Evolutionary conservation across 1,139 yeast species (phyloP).

Genomic region (Taiozyma onychis): DNA sequence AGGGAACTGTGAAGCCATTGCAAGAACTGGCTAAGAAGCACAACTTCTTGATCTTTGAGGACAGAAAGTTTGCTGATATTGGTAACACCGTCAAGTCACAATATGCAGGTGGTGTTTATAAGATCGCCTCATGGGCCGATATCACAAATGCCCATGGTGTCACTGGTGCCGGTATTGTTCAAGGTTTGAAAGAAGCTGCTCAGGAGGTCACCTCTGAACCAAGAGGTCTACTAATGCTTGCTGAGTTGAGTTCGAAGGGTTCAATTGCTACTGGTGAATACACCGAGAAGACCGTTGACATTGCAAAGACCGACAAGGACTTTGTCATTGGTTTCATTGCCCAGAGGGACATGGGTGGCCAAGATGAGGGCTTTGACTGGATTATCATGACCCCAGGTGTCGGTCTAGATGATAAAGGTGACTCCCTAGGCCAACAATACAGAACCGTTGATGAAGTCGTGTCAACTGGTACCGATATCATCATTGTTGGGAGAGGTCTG

Average conservation of each 20-base stretch:
- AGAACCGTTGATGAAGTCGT: conserved; percentile 85
- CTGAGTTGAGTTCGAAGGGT: conserved; percentile 92
- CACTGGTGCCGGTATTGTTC: conserved; percentile 90
- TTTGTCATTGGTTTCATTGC: conserved; percentile 97
- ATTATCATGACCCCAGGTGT: conserved; percentile 97
- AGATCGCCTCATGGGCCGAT: conserved; percentile 92
- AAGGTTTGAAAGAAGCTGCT: conserved; percentile 83
- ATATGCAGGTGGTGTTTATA: conserved; percentile 84
- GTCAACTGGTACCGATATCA: conserved; percentile 80
- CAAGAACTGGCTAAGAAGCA: conserved; percentile 66
- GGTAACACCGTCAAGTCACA: conserved; percentile 98
- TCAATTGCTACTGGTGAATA: conserved; percentile 91
- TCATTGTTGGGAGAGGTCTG: conserved; percentile 95
- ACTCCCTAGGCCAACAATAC: conserved; percentile 93
- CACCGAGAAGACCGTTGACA: conserved; percentile 79
- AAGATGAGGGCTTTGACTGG: conserved; percentile 88
- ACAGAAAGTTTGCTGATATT: conserved; percentile 96
- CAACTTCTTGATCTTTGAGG: conserved; percentile 86
- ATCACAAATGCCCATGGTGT: conserved; percentile 97
- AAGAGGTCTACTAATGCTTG: conserved; percentile 90
- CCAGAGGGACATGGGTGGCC: conserved; percentile 80
- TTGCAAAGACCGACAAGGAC: conserved; percentile 80
- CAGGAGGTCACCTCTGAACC: conserved; percentile 61
- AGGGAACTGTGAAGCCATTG: conserved; percentile 71
- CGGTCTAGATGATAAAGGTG: conserved; percentile 97